Conservation (phyloP, 2,329 filamentous ascomycete species). For the Teratosphaeria gauchensis region DNA sequence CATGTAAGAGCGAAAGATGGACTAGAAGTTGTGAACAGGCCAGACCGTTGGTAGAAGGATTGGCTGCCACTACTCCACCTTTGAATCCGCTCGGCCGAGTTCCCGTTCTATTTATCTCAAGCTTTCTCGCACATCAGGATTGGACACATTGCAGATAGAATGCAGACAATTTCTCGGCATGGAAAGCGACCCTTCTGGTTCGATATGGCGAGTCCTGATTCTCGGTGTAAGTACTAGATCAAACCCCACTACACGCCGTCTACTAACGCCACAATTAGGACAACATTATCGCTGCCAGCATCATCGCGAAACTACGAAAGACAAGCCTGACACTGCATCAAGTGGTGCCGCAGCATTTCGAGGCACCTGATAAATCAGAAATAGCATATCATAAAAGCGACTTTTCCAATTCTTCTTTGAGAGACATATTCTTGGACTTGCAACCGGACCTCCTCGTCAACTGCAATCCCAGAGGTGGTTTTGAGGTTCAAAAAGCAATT, state of each 20-base stretch:
- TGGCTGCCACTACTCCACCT: background rate
- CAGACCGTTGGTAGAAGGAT: background rate
- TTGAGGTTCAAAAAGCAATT: slow-evolving; percentile 15
- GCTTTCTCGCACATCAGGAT: background rate
- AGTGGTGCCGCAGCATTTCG: slow-evolving; percentile 2
- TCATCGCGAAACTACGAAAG: slow-evolving; percentile 7
- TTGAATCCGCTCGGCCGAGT: slow-evolving; percentile 11
- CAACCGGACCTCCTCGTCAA: slow-evolving; percentile 19
- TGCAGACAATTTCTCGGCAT: background rate
- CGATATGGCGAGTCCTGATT: background rate
- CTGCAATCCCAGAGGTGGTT: slow-evolving; percentile 15
- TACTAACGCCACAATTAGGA: slow-evolving; percentile 2
- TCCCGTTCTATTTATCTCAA: slow-evolving; percentile 4
- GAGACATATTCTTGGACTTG: slow-evolving; percentile 11
- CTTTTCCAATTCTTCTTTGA: slow-evolving; percentile 23
- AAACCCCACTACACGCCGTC: background rate
- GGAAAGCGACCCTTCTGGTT: background rate
- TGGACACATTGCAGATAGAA: background rate
- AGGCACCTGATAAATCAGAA: background rate
- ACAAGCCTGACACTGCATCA: slow-evolving; percentile 7
- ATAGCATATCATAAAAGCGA: slow-evolving; percentile 18
- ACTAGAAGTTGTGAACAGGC: background rate
- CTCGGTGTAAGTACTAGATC: background rate
- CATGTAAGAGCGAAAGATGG: no score
- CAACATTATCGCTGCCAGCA: slow-evolving; percentile 5